Conservation (phyloP, 2,329 filamentous ascomycete species). For the Penicillium thymicola region DNA sequence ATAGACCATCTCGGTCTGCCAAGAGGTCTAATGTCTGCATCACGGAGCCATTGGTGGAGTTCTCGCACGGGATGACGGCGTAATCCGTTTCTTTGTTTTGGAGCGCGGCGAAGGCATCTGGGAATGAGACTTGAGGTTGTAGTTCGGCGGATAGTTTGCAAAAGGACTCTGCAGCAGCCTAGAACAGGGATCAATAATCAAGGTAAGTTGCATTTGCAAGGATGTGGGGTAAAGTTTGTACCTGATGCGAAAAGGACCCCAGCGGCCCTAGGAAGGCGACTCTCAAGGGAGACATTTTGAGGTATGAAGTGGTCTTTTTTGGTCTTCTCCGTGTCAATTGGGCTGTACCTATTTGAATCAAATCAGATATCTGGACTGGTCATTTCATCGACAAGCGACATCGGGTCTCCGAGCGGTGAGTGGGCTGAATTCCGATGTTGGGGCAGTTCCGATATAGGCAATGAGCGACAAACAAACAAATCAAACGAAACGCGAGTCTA, state of each 20-base stretch:
- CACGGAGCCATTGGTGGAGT: constrained; percentile 91
- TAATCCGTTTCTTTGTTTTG: constrained; percentile 62
- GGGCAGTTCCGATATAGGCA: neutral
- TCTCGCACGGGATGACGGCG: constrained; percentile 92
- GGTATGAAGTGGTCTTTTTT: neutral
- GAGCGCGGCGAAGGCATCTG: constrained; percentile 75
- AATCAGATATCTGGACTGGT: neutral
- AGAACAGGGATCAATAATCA: constrained; percentile 10
- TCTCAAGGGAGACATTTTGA: constrained; percentile 25
- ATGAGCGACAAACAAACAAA: constrained; percentile 22
- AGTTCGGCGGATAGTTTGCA: constrained; percentile 31
- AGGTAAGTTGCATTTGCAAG: constrained; percentile 11
- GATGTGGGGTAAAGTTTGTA: constrained; percentile 32
- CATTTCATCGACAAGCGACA: neutral
- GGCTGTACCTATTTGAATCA: neutral
- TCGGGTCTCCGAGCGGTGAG: constrained; percentile 18
- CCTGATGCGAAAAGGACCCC: constrained; percentile 69
- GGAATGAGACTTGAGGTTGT: constrained; percentile 37
- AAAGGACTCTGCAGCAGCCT: constrained; percentile 56
- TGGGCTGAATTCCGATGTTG: neutral
- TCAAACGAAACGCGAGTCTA: constrained; percentile 16
- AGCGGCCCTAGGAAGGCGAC: constrained; percentile 61
- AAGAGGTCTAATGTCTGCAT: constrained; percentile 86
- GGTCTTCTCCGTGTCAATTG: neutral
- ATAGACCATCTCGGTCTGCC: constrained; percentile 65